A percentile compares a stretch with the other conserved stretches of the same genome.
Conservation (phyloP, 1,284 basidiomycete species). For the Tylopilus orsonianus region DNA sequence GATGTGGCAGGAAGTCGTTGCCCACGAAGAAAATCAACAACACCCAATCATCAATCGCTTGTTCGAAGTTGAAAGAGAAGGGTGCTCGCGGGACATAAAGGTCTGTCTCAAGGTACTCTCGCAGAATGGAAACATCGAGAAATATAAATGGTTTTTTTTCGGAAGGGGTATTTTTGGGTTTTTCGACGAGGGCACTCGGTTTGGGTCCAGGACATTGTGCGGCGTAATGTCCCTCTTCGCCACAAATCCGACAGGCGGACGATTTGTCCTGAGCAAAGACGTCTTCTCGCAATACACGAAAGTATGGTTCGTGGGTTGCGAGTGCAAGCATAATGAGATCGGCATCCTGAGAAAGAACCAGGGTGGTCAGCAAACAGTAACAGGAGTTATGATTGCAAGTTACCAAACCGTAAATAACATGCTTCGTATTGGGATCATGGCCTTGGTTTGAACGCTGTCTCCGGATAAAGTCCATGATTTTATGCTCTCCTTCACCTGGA, state of each 20-base stretch:
- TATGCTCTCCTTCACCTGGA: constrained; percentile 99
- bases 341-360: constrained; percentile 72
- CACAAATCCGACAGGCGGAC: constrained; percentile 87
- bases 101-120: constrained; percentile 97
- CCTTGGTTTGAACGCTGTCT: constrained; percentile 84
- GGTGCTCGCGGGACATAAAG: constrained; percentile 76
- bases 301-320: constrained; percentile 97
- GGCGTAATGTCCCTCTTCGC: constrained; percentile 92
- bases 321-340: constrained; percentile 99
- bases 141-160: constrained; percentile 99
- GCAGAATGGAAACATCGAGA: constrained; percentile 92
- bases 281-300: constrained; percentile 96
- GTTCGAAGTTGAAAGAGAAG: constrained; percentile 94
- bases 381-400: constrained; percentile 12
- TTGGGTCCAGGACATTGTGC: constrained; percentile 86
- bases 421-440: constrained; percentile 93
- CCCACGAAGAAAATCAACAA: constrained; percentile 99
- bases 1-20: constrained; percentile 98
- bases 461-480: constrained; percentile 99
- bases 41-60: constrained; percentile 99
- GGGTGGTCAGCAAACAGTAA: constrained; percentile 7
- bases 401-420: constrained; percentile 97
- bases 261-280: constrained; percentile 88
- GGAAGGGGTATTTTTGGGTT: constrained; percentile 60
- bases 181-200: constrained; percentile 62